These are phyloP conservation scores for Nitzschia sp. DNA, from an alignment of 108 stramenopile genomes.

Conservation along the genomic window DNA sequence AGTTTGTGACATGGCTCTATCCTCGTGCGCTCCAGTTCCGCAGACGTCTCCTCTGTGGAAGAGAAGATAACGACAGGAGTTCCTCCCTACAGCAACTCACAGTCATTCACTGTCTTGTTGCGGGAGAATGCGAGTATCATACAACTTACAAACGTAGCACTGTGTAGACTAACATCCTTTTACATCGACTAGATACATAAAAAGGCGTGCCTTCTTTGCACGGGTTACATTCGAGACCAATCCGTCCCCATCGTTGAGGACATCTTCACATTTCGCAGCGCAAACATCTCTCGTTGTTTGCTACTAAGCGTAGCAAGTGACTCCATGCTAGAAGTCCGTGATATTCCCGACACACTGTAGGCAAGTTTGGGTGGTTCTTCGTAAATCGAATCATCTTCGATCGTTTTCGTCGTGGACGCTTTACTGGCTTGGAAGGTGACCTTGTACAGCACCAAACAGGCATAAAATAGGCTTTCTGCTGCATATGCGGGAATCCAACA, in stretches of 20 bases:
- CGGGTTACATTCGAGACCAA: neutral
- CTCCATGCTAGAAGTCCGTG: slow-evolving; percentile 9
- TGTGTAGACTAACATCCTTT: too few species aligned
- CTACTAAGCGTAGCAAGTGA: neutral
- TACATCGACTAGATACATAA: too few species aligned
- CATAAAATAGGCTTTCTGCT: slow-evolving; percentile 43
- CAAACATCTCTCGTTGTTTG: neutral
- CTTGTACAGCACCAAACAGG: slow-evolving; percentile 28
- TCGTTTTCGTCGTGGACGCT: neutral
- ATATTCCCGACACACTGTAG: slow-evolving; percentile 25
- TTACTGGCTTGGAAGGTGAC: too few species aligned
- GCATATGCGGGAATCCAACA: slow-evolving; percentile 52
- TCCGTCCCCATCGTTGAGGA: neutral
- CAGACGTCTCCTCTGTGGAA: too few species aligned
- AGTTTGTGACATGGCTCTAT: too few species aligned
- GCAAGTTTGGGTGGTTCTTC: neutral
- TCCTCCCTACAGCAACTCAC: too few species aligned
- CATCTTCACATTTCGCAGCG: neutral
- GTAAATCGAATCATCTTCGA: neutral
- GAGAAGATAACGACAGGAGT: too few species aligned
- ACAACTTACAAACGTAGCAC: too few species aligned
- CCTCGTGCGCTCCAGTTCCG: too few species aligned
- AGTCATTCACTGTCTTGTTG: too few species aligned
- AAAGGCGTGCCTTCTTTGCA: too few species aligned
- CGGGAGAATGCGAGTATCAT: too few species aligned